Percentiles rank a stretch among this genome's conserved stretches.
Evolutionary conservation across 495 filamentous ascomycete species (phyloP).

Genomic region (Daldinia caldariorum): DNA sequence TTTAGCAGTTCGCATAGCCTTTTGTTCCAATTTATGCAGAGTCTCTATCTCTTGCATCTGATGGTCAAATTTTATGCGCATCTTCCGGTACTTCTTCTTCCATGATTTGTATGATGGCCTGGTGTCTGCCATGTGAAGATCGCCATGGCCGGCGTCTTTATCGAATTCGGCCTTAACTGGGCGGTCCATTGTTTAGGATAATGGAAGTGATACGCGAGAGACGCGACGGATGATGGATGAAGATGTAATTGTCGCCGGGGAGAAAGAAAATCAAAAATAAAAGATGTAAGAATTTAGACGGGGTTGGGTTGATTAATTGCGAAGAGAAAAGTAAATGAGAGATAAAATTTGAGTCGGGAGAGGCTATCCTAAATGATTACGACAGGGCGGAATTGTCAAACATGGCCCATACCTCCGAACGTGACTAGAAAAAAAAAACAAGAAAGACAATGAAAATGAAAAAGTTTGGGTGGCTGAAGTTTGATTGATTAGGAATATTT

Average conservation of each 20-base stretch:
- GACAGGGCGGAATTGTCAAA: constrained; percentile 20
- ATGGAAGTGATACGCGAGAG: neutral
- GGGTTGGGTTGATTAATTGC: neutral
- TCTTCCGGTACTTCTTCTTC: constrained; percentile 96
- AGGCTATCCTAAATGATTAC: constrained; percentile 18
- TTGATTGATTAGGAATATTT: constrained; percentile 1
- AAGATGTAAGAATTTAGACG: constrained; percentile 3
- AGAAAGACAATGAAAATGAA: constrained; percentile 16
- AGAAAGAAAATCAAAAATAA: constrained; percentile 5
- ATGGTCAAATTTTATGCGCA: constrained; percentile 84
- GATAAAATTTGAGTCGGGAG: constrained; percentile 7
- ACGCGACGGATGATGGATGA: neutral
- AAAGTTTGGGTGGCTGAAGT: constrained; percentile 1
- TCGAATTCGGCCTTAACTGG: constrained; percentile 40
- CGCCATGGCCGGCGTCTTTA: constrained; percentile 45
- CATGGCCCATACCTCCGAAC: constrained; percentile 8
- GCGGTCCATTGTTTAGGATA: constrained; percentile 30
- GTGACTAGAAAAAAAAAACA: constrained; percentile 16
- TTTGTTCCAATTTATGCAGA: constrained; percentile 79
- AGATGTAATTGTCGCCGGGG: neutral
- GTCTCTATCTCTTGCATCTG: constrained; percentile 81
- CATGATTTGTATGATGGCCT: constrained; percentile 56
- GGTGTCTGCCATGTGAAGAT: constrained; percentile 49
- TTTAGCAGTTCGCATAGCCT: constrained; percentile 76
- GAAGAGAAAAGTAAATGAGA: constrained; percentile 3